Evolutionary conservation across 305 asterid genomes (phyloP).

Genomic region (Fraxinus dipetala): DNA sequence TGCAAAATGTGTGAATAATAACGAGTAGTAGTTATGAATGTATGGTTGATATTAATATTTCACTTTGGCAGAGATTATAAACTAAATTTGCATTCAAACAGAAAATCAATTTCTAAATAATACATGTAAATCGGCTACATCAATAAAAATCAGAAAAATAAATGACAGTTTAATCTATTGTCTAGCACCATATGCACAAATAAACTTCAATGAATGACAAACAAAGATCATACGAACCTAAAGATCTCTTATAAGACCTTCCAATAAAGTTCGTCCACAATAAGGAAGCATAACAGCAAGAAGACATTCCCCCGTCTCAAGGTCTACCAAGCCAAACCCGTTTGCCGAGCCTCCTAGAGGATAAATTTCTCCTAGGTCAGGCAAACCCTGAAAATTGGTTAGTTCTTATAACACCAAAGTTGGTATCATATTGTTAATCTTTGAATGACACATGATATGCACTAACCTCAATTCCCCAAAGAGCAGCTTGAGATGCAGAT

Average conservation of each 20-base stretch:
- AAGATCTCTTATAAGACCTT: slow-evolving; percentile 95
- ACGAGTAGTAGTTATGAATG: too few species aligned
- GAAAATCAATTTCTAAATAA: slow-evolving; percentile 1
- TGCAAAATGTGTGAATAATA: too few species aligned
- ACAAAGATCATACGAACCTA: slow-evolving; percentile 53
- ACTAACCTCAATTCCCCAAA: slow-evolving; percentile 95
- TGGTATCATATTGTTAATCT: slow-evolving; percentile 7
- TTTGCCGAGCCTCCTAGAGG: slow-evolving; percentile 98
- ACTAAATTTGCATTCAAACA: too few species aligned
- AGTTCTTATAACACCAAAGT: slow-evolving; percentile 32
- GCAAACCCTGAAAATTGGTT: slow-evolving; percentile 85
- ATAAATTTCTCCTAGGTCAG: slow-evolving; percentile 94
- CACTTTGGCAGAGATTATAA: too few species aligned
- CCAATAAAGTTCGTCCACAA: slow-evolving; percentile 89
- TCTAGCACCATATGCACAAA: slow-evolving; percentile 15
- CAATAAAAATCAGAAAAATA: slow-evolving; percentile 1
- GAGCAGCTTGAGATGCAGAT: slow-evolving; percentile 87
- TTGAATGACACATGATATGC: slow-evolving; percentile 24
- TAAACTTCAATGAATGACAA: slow-evolving; percentile 9
- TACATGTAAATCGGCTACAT: neutral
- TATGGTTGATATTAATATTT: too few species aligned
- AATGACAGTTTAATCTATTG: neutral
- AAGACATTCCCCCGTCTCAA: slow-evolving; percentile 82
- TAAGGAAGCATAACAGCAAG: slow-evolving; percentile 99
- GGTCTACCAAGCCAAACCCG: slow-evolving; percentile 90